phyloP scores from a whole-genome alignment of 2,329 filamentous ascomycete genomes.

The Stenocarpella maydis region DNA sequence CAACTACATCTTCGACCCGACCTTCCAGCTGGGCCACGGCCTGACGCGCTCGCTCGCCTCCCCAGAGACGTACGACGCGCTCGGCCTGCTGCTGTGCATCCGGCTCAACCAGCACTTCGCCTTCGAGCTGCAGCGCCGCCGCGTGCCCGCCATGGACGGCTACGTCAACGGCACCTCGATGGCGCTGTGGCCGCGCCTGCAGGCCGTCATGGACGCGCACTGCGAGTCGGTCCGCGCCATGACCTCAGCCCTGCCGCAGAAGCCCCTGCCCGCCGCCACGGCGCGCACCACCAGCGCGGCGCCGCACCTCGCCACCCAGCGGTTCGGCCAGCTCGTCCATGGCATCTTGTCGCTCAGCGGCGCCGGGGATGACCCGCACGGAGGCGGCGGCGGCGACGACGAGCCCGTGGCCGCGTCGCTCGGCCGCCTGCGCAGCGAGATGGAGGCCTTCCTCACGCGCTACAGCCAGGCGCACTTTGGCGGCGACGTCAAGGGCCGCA shows the following conservation, averaged over 20 bases:
- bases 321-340: slow-evolving; percentile 92
- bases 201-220: slow-evolving; percentile 92
- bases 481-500: slow-evolving; percentile 69
- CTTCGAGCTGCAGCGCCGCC: slow-evolving; percentile 91
- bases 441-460: slow-evolving; percentile 83
- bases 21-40: slow-evolving; percentile 81
- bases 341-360: slow-evolving; percentile 83
- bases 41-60: slow-evolving; percentile 80
- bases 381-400: slow-evolving; percentile 78
- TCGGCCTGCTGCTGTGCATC: slow-evolving; percentile 91
- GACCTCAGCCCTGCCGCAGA: slow-evolving; percentile 61
- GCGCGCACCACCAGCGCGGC: slow-evolving; percentile 75
- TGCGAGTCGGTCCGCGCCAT: slow-evolving; percentile 81
- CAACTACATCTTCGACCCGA: slow-evolving; percentile 86
- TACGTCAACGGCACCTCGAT: slow-evolving; percentile 97
- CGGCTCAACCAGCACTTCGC: slow-evolving; percentile 92
- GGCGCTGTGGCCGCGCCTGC: slow-evolving; percentile 95
- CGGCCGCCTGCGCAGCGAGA: slow-evolving; percentile 77
- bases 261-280: slow-evolving; percentile 51
- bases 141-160: slow-evolving; percentile 85
- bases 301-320: slow-evolving; percentile 90
- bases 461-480: slow-evolving; percentile 74
- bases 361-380: slow-evolving; percentile 68
- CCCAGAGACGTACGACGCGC: slow-evolving; percentile 76
- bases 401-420: slow-evolving; percentile 89